Base-by-base conservation (phyloP, 345 rosid species). In the Capsella bursapastoris region DNA sequence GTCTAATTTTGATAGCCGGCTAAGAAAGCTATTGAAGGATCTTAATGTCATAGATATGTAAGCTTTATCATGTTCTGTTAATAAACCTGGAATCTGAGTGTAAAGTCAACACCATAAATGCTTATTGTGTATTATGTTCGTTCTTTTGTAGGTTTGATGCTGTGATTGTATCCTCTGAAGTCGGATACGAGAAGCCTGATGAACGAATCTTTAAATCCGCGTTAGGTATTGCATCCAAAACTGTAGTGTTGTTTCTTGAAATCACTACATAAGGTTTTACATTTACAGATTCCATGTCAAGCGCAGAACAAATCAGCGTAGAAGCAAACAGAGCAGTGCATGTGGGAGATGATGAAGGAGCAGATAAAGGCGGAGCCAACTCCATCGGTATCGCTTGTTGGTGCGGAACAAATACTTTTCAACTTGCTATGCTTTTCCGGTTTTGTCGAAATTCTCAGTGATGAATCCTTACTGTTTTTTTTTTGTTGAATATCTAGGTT, bases 171-270 rank as follows among this genome's bases (percentile, higher is more conserved):
- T 93, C 96, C 52, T 85, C 98, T 3, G 97, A 91, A 81, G 90
- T 86, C 28, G 91, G 94, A 80, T 87, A 69, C 64, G 98, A 93
- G 74, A 93, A 93, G 76, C 96, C 96, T 15, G 89, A 89, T 82
- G 80, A 82, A 53, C 83, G 79, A 68, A 90, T 89, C 82, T 93
- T 89, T 68, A 76, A 82, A 77, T 81, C 85, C 48, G 93, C 98
- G 40, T 82, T 86, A 85, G 97, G 98, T 90, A 78, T 38, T 38
- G 22, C 48, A 48, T 64, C 55, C 2, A 40, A 57, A 56, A 13
- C 65, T 55, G 3, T 48, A 76, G 9, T 70, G 37, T 56, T 63
- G 58, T 35, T 68, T 76, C 40, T 7, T 70, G 25, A 32, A 7
- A 52, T 4, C 0, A 6, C 14, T 56, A n/a, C 4, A 7, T 28